phyloP scores from a whole-genome alignment of 495 filamentous ascomycete species.

The Neurospora tetraspora region DNA sequence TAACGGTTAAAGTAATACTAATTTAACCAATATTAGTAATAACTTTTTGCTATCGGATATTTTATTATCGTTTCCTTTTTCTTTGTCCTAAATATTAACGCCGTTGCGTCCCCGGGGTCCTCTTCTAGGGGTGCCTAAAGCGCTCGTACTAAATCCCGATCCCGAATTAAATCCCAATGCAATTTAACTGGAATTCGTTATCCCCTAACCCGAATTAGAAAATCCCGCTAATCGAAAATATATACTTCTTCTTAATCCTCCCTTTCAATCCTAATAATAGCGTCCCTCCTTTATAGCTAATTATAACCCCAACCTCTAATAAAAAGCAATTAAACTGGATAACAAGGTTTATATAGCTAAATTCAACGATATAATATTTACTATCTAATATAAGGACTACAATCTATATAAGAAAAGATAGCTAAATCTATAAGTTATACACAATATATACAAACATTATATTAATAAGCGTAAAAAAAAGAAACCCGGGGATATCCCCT shows the following conservation, averaged over 20 bases:
- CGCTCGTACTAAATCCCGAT: too few relatives aligned
- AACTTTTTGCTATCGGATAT: too few relatives aligned
- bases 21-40: too few relatives aligned
- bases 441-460: not conserved
- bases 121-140: too few relatives aligned
- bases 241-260: not conserved
- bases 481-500: not conserved
- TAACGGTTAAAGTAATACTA: too few relatives aligned
- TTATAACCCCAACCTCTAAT: not conserved
- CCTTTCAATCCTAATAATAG: not conserved
- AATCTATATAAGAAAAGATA: not conserved
- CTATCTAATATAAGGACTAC: not conserved
- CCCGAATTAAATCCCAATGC: too few relatives aligned
- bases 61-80: too few relatives aligned
- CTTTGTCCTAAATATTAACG: too few relatives aligned
- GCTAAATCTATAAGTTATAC: not conserved
- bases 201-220: not conserved
- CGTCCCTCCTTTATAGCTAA: not conserved
- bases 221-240: not conserved
- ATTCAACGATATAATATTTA: not conserved
- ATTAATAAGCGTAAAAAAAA: not conserved
- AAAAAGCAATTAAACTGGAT: not conserved
- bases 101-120: too few relatives aligned
- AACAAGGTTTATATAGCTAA: not conserved
- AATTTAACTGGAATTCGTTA: not conserved